Conservation (phyloP, 148 eudicot species). For the Chenopodium formosanum region DNA sequence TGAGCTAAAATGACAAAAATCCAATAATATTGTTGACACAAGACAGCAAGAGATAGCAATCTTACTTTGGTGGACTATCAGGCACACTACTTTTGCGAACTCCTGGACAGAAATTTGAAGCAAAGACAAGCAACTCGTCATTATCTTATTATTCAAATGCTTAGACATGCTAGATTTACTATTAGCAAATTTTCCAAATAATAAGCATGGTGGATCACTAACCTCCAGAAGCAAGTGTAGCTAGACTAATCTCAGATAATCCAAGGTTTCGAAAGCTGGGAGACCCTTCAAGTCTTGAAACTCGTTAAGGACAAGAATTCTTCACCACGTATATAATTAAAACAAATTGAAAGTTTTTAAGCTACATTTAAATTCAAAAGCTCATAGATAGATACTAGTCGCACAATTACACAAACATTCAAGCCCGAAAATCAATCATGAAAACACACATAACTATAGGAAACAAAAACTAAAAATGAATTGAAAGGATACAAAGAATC, state of each 20-base stretch:
- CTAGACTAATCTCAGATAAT: slow-evolving; percentile 76
- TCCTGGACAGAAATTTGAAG: slow-evolving; percentile 37
- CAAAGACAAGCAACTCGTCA: slow-evolving; percentile 8
- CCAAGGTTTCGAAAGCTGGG: slow-evolving; percentile 73
- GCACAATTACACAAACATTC: not conserved
- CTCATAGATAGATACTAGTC: too few species aligned
- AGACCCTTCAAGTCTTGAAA: slow-evolving; percentile 69
- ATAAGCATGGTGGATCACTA: slow-evolving; percentile 22
- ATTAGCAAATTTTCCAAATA: not conserved
- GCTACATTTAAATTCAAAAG: too few species aligned
- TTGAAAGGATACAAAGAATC: slow-evolving; percentile 68
- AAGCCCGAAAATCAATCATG: not conserved
- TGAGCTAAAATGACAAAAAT: not conserved
- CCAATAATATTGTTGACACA: not conserved
- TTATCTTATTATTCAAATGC: not conserved
- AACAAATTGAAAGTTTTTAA: not conserved
- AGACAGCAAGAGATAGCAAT: not conserved
- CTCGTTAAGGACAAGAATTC: slow-evolving; percentile 39
- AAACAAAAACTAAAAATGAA: not conserved
- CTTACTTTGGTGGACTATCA: slow-evolving; percentile 45
- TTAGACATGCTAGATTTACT: not conserved
- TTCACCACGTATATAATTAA: not conserved
- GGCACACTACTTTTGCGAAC: slow-evolving; percentile 31
- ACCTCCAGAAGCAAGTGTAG: slow-evolving; percentile 90
- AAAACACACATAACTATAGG: not conserved